These are phyloP conservation scores for Blastomyces gilchristii DNA, from an alignment of 2,329 filamentous ascomycete species.

Conservation along the genomic window DNA sequence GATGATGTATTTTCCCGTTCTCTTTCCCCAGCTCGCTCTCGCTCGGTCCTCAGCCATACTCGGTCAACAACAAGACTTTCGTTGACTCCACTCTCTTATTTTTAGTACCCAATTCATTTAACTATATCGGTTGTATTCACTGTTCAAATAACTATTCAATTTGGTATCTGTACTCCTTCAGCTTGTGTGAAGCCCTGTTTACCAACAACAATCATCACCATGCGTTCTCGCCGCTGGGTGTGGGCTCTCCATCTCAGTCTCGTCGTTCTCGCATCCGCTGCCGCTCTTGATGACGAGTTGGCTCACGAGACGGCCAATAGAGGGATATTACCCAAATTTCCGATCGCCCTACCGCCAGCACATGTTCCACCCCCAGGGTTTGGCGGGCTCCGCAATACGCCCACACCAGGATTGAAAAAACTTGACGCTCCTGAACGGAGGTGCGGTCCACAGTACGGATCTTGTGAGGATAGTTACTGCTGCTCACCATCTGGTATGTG, in stretches of 20 bases:
- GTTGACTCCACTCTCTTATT: slow-evolving; percentile 10
- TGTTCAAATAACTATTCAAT: not conserved
- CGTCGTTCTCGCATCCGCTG: not conserved
- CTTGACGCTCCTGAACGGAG: slow-evolving; percentile 12
- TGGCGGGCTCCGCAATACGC: not conserved
- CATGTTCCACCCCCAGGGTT: slow-evolving; percentile 11
- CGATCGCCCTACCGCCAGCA: slow-evolving; percentile 9
- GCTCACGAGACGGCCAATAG: not conserved
- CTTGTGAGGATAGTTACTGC: slow-evolving; percentile 28
- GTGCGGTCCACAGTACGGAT: slow-evolving; percentile 28
- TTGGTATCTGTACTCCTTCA: not conserved
- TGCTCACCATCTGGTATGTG: slow-evolving; percentile 30
- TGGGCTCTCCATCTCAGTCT: slow-evolving; percentile 2
- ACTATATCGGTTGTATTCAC: not conserved
- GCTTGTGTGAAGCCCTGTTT: not conserved
- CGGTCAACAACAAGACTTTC: not conserved
- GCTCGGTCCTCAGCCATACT: not conserved
- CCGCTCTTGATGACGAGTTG: not conserved
- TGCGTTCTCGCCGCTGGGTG: not conserved
- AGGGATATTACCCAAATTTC: slow-evolving; percentile 5
- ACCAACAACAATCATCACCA: not conserved
- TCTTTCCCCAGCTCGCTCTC: not conserved
- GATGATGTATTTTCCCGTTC: not conserved
- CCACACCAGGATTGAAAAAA: slow-evolving; percentile 1
- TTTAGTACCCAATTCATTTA: not conserved